A percentile compares a stretch with the other conserved stretches of the same genome.
Evolutionary conservation across 371 early-diverging fungal species (phyloP).

Genomic region (Globomyces sp.): DNA sequence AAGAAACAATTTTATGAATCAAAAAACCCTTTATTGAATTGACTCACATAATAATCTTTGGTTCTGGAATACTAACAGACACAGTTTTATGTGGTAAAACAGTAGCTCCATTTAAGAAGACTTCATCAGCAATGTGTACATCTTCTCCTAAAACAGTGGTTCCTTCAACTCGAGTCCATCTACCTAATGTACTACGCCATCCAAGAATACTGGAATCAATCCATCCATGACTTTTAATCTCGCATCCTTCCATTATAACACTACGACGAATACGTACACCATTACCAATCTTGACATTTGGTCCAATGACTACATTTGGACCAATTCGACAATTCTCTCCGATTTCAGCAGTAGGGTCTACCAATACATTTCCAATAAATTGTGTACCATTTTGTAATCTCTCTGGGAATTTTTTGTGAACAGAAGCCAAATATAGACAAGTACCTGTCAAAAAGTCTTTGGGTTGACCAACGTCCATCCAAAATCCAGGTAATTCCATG

Average conservation of each 20-base stretch:
- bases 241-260: slow-evolving; percentile 84
- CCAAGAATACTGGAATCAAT: slow-evolving; percentile 93
- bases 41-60: slow-evolving; percentile 88
- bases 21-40: too few relatives aligned
- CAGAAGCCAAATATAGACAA: slow-evolving; percentile 83
- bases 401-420: slow-evolving; percentile 67
- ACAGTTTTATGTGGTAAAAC: slow-evolving; percentile 92
- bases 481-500: slow-evolving; percentile 95
- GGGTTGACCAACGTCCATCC: slow-evolving; percentile 99
- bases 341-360: slow-evolving; percentile 88
- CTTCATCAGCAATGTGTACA: slow-evolving; percentile 83
- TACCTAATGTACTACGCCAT: slow-evolving; percentile 92
- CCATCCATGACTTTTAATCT: slow-evolving; percentile 87
- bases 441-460: slow-evolving; percentile 97
- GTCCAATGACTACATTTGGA: slow-evolving; percentile 92
- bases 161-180: slow-evolving; percentile 92
- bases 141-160: slow-evolving; percentile 93
- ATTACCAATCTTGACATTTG: slow-evolving; percentile 89
- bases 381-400: slow-evolving; percentile 46
- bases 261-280: slow-evolving; percentile 91
- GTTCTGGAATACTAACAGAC: slow-evolving; percentile 82
- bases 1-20: too few relatives aligned
- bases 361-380: slow-evolving; percentile 74
- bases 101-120: slow-evolving; percentile 91
- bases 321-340: slow-evolving; percentile 92